Conservation (phyloP, 495 filamentous ascomycete genomes). For the Ramalina intermedia region DNA sequence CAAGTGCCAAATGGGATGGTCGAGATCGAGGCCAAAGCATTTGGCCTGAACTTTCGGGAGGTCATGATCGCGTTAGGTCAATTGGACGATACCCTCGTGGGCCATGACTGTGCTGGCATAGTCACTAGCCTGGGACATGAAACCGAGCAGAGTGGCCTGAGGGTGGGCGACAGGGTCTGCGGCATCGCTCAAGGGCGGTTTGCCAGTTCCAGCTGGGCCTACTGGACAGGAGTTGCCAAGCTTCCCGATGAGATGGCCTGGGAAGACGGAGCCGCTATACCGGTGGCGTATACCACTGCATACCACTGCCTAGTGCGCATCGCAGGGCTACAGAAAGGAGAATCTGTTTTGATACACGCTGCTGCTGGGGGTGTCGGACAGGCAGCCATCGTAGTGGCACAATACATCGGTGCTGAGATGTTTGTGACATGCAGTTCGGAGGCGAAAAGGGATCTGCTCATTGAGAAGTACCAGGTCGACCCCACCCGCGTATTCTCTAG, state of each 20-base stretch:
- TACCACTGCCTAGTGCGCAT: conserved; percentile 30
- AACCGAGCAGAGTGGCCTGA: conserved; percentile 24
- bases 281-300: conserved; percentile 36
- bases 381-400: conserved; percentile 38
- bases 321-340: background rate
- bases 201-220: background rate
- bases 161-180: conserved; percentile 40
- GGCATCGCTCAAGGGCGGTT: conserved; percentile 20
- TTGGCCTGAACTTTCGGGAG: conserved; percentile 24
- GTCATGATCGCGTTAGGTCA: conserved; percentile 23
- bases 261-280: conserved; percentile 34
- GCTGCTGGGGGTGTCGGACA: conserved; percentile 41
- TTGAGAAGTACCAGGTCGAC: conserved; percentile 6
- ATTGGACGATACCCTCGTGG: conserved; percentile 24
- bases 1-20: background rate
- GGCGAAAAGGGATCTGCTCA: conserved; percentile 4
- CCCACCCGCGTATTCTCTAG: conserved; percentile 9
- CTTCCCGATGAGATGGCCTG: conserved; percentile 29
- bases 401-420: conserved; percentile 37
- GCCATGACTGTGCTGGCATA: conserved; percentile 40
- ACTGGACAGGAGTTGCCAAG: background rate
- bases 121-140: conserved; percentile 31
- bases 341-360: conserved; percentile 40
- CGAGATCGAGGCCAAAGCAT: conserved; percentile 6
- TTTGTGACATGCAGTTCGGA: conserved; percentile 19